phyloP scores from a whole-genome alignment of 805 yeast species.

The Barnettozyma populi region DNA sequence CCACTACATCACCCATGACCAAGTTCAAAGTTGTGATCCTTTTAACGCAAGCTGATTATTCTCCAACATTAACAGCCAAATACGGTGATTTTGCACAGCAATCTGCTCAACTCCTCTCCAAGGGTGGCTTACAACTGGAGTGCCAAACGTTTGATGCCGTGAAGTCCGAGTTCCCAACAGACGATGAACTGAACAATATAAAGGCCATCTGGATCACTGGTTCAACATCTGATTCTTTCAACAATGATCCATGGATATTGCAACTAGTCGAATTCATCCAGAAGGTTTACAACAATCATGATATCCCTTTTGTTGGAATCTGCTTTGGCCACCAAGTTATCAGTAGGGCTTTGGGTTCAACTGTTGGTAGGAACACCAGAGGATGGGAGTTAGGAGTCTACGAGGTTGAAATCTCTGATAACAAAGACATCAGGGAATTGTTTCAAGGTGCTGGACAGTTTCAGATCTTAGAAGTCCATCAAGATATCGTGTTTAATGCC shows the following conservation, averaged over 20 bases:
- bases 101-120: constrained; percentile 29
- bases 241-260: constrained; percentile 37
- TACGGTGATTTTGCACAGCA: constrained; percentile 53
- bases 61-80: constrained; percentile 23
- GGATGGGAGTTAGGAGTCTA: constrained; percentile 76
- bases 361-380: constrained; percentile 47
- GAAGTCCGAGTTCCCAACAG: constrained; percentile 18
- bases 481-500: constrained; percentile 45
- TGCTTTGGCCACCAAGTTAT: constrained; percentile 89
- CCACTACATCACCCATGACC: constrained; percentile 3
- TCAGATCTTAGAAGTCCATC: constrained; percentile 50
- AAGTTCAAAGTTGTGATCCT: constrained; percentile 16
- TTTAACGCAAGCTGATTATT: constrained; percentile 18
- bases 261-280: constrained; percentile 32
- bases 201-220: constrained; percentile 49
- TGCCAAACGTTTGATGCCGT: constrained; percentile 36
- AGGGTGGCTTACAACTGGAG: constrained; percentile 19
- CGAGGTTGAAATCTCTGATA: constrained; percentile 41
- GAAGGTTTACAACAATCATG: constrained; percentile 5
- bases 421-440: constrained; percentile 28
- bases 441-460: constrained; percentile 24
- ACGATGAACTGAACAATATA: constrained; percentile 26
- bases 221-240: constrained; percentile 44
- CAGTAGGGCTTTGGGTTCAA: constrained; percentile 58
- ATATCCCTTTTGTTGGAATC: constrained; percentile 53